These are phyloP conservation scores for Cicer bijugum DNA, from an alignment of 306 rosid species.

Conservation along the genomic window DNA sequence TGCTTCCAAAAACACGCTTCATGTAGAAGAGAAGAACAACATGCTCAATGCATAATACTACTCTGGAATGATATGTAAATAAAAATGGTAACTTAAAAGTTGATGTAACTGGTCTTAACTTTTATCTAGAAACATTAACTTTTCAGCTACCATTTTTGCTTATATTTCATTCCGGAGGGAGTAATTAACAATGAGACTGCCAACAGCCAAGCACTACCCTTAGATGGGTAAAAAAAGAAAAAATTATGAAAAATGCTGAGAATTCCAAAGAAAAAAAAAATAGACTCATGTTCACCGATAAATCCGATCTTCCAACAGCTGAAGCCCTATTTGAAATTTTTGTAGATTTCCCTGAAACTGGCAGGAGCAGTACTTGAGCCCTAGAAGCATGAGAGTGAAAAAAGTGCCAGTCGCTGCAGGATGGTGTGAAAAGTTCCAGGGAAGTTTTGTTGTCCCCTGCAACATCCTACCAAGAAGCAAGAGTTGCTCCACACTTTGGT, in stretches of 20 bases:
- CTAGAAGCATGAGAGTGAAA: slow-evolving; percentile 95
- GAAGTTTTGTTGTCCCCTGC: slow-evolving; percentile 89
- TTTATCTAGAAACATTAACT: too few species aligned
- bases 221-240: slow-evolving; percentile 13
- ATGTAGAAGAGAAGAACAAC: slow-evolving; percentile 35
- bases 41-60: slow-evolving; percentile 29
- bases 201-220: slow-evolving; percentile 18
- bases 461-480: slow-evolving; percentile 92
- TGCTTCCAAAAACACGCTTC: slow-evolving; percentile 33
- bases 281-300: slow-evolving; percentile 62
- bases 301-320: slow-evolving; percentile 90
- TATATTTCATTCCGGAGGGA: too few species aligned
- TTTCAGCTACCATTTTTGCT: too few species aligned
- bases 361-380: slow-evolving; percentile 95
- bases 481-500: slow-evolving; percentile 96
- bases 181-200: slow-evolving; percentile 18
- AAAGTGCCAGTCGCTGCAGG: slow-evolving; percentile 98
- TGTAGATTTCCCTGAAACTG: slow-evolving; percentile 86
- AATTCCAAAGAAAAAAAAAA: slow-evolving; percentile 42
- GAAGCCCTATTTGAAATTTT: slow-evolving; percentile 85
- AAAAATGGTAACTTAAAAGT: too few species aligned
- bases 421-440: slow-evolving; percentile 88
- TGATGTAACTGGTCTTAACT: too few species aligned
- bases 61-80: too few species aligned
- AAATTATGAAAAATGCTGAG: slow-evolving; percentile 25